Conservation (phyloP, 768 basidiomycete species). For the Mycena alexandri region DNA sequence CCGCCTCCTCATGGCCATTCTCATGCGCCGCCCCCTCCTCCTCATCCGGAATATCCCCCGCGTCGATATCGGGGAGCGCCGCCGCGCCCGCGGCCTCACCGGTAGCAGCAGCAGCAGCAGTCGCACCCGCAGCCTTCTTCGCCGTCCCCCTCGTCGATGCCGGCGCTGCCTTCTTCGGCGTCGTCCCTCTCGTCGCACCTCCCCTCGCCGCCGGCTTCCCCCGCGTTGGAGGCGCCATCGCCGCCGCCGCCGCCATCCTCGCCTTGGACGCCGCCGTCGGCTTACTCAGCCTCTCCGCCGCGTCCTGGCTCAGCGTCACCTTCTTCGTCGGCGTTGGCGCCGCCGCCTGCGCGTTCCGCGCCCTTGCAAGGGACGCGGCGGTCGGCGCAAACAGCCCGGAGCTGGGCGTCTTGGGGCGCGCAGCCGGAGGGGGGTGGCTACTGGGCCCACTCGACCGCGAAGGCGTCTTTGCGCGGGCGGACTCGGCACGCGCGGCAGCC, state of each 20-base stretch:
- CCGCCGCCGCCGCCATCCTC: slow-evolving; percentile 53
- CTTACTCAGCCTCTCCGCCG: slow-evolving; percentile 78
- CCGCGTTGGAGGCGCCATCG: slow-evolving; percentile 46
- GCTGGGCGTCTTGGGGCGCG: slow-evolving; percentile 72
- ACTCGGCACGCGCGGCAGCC: slow-evolving; percentile 31
- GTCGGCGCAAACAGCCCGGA: slow-evolving; percentile 85
- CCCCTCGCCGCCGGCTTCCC: slow-evolving; percentile 46
- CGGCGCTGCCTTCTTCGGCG: slow-evolving; percentile 39
- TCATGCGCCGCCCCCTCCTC: slow-evolving; percentile 29
- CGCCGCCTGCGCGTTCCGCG: slow-evolving; percentile 65
- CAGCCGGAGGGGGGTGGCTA: slow-evolving; percentile 48
- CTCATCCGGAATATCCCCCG: slow-evolving; percentile 33
- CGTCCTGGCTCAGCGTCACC: slow-evolving; percentile 62
- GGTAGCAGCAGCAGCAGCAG: background rate
- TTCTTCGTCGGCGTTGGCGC: slow-evolving; percentile 67
- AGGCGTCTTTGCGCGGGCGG: slow-evolving; percentile 48
- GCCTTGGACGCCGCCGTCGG: slow-evolving; percentile 85
- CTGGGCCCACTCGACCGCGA: slow-evolving; percentile 46
- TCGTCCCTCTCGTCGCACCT: slow-evolving; percentile 46
- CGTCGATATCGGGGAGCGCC: slow-evolving; percentile 13
- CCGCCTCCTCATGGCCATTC: slow-evolving; percentile 28
- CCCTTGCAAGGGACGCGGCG: slow-evolving; percentile 81
- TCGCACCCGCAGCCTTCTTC: slow-evolving; percentile 29
- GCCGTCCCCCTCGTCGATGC: slow-evolving; percentile 17
- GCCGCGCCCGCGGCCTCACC: slow-evolving; percentile 15